Conservation (phyloP, 164 flowering plant genomes). For the Vitis rotundifolia region DNA sequence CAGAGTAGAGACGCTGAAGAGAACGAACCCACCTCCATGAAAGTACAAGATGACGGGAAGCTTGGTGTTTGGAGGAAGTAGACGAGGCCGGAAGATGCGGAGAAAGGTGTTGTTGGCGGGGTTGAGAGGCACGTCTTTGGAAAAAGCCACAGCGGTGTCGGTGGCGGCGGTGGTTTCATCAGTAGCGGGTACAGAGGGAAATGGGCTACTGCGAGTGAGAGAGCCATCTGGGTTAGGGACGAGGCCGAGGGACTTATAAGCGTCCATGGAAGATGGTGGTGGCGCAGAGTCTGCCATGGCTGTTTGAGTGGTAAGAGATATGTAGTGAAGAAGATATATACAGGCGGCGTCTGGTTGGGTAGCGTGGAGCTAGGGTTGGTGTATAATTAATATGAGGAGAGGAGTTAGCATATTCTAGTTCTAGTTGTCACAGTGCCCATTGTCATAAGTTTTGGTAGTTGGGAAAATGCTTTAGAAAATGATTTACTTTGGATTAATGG, state of each 20-base stretch:
- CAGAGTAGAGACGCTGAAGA: constrained; percentile 14
- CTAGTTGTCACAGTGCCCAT: too few species aligned
- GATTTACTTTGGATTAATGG: too few species aligned
- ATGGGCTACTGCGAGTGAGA: constrained; percentile 28
- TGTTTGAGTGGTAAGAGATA: neutral
- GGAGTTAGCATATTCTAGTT: too few species aligned
- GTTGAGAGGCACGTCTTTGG: constrained; percentile 57
- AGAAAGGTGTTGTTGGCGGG: constrained; percentile 34
- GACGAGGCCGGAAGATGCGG: constrained; percentile 45
- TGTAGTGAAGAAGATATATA: too few species aligned
- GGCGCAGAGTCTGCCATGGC: neutral
- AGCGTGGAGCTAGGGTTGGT: too few species aligned
- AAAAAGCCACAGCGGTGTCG: constrained; percentile 18
- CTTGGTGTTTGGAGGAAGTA: constrained; percentile 17
- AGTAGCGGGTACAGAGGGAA: constrained; percentile 31
- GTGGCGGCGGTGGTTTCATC: neutral
- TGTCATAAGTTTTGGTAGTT: too few species aligned
- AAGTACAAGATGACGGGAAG: constrained; percentile 59
- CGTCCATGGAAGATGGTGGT: constrained; percentile 25
- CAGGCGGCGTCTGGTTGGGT: too few species aligned
- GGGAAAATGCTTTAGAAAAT: too few species aligned
- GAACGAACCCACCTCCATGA: constrained; percentile 68
- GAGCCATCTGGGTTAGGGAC: constrained; percentile 57
- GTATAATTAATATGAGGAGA: too few species aligned
- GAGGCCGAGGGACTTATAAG: constrained; percentile 45